A percentile compares a stretch with the other conserved stretches of the same genome.
phyloP scores from a whole-genome alignment of 768 basidiomycete species.

The Ramaria rubella region DNA sequence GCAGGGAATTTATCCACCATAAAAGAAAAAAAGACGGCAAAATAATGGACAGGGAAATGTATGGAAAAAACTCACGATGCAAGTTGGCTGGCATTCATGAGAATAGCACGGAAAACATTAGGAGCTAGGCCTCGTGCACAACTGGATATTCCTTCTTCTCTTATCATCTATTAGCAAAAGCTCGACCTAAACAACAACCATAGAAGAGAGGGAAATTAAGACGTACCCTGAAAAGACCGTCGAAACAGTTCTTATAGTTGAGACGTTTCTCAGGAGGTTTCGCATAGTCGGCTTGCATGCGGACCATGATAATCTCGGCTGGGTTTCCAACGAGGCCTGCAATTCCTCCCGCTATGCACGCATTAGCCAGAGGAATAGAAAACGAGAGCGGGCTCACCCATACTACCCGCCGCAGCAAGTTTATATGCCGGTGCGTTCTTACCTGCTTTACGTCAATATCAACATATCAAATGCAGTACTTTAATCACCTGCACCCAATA shows the following conservation, averaged over 20 bases:
- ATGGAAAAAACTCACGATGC: conserved; percentile 62
- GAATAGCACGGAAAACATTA: conserved; percentile 76
- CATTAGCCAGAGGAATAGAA: not conserved
- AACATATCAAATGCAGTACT: conserved; percentile 1
- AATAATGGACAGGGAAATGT: too few species aligned
- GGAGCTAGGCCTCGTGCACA: conserved; percentile 73
- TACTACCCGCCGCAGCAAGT: conserved; percentile 72
- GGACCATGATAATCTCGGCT: conserved; percentile 77
- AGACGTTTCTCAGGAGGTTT: conserved; percentile 83
- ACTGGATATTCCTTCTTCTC: conserved; percentile 76
- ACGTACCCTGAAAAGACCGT: conserved; percentile 79
- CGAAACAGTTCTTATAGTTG: conserved; percentile 86
- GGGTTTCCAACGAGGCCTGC: conserved; percentile 89
- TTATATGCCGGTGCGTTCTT: conserved; percentile 74
- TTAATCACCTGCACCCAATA: conserved; percentile 55
- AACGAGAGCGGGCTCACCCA: conserved; percentile 50
- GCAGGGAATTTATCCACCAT: too few species aligned
- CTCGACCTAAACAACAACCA: not conserved
- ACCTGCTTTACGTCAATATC: conserved; percentile 24
- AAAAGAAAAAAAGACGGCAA: not conserved
- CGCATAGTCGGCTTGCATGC: conserved; percentile 86
- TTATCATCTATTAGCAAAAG: conserved; percentile 56
- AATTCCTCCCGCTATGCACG: conserved; percentile 62
- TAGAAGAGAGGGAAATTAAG: conserved; percentile 3
- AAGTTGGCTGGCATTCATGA: conserved; percentile 92